These are phyloP conservation scores for Coemansia erecta DNA, from an alignment of 192 early-diverging fungal species.

Conservation along the genomic window DNA sequence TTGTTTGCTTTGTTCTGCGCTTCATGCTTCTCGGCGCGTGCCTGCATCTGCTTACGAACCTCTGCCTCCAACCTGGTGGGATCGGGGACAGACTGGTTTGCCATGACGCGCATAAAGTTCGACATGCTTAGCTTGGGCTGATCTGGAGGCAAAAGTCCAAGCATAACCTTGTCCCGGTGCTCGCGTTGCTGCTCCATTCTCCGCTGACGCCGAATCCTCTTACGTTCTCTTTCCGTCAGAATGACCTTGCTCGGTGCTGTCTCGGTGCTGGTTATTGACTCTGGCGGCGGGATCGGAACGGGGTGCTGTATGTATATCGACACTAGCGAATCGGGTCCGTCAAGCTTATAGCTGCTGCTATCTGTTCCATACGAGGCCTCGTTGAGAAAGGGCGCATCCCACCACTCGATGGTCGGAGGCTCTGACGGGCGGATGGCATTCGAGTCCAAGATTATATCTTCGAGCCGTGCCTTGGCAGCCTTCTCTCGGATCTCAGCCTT, in stretches of 20 bases:
- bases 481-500: slow-evolving; percentile 38
- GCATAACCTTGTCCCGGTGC: slow-evolving; percentile 89
- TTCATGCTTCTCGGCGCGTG: slow-evolving; percentile 75
- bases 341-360: slow-evolving; percentile 43
- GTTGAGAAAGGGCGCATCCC: slow-evolving; percentile 83
- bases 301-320: slow-evolving; percentile 41
- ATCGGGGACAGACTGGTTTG: slow-evolving; percentile 91
- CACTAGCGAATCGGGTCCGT: slow-evolving; percentile 56
- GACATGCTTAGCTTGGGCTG: slow-evolving; percentile 87
- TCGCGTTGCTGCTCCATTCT: slow-evolving; percentile 84
- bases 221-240: slow-evolving; percentile 68
- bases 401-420: slow-evolving; percentile 92
- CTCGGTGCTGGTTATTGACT: slow-evolving; percentile 17
- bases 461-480: slow-evolving; percentile 25
- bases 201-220: slow-evolving; percentile 88
- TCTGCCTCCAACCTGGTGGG: slow-evolving; percentile 92
- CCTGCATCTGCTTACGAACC: slow-evolving; percentile 84
- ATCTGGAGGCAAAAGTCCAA: slow-evolving; percentile 90
- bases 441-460: slow-evolving; percentile 33
- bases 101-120: slow-evolving; percentile 94
- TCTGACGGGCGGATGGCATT: slow-evolving; percentile 57
- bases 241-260: slow-evolving; percentile 32
- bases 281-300: slow-evolving; percentile 32
- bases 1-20: slow-evolving; percentile 79
- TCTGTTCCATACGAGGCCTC: slow-evolving; percentile 68